Evolutionary conservation across 129 eudicot genomes (phyloP), one percentile per base, ranked within the genome.

Genomic region (Saussurea involucrata): DNA sequence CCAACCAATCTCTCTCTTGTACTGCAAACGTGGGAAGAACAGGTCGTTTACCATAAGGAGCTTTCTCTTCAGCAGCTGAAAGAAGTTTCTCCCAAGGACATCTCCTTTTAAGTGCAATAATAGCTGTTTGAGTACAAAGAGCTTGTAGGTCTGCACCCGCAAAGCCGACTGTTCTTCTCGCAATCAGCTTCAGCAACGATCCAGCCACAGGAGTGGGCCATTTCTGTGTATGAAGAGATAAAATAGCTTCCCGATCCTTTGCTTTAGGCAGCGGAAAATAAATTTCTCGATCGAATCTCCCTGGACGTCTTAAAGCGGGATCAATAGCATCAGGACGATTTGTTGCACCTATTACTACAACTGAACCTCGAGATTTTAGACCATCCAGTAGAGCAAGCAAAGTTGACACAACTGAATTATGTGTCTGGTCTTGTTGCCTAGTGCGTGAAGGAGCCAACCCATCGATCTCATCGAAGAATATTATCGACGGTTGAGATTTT

Each of bases 71-170:
- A 73, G 97, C 97, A 27, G 70, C 83, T 31, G 88, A 74, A 9
- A 95, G 90, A 73, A 92, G 76, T 58, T 92, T 78, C 10, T 89
- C 92, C 84, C 92, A 90, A 0, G 89, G 85, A 63, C 96, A 95
- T 63, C 86, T 87, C 85, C 93, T 90, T 70, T 86, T 89, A 8
- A 95, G 76, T 13, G 97, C 94, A 75, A 82, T 83, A 73, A 95
- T 90, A 58, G 97, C 97, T 0, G 99, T 92, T 77, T 95, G 99
- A 68, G 97, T 88, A 84, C 99, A 95, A 73, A 95, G 91, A 82
- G 99, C 96, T 84, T 95, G 99, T 71, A 95, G 73, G 87, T 95
- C 99, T 58, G 99, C 99, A 80, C 99, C 97, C 67, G 99, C 99
- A 88, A 92, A 95, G 5, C 99, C 99, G 31, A 90, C 87, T 10